Evolutionary conservation across 2,329 filamentous ascomycete species (phyloP).

Genomic region (Acarospora socialis): DNA sequence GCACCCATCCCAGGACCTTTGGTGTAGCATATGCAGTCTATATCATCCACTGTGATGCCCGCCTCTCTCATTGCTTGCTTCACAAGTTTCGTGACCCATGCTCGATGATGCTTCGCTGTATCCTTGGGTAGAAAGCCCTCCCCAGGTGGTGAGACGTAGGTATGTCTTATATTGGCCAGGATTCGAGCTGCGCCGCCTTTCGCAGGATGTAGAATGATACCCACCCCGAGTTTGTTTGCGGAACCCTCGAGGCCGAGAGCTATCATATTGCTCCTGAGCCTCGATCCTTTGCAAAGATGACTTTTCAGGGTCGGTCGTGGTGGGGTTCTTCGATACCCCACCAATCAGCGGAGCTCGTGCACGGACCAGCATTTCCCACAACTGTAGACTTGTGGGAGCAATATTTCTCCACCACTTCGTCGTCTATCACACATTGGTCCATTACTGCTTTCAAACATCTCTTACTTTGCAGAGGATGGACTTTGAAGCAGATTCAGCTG

Average conservation of each 20-base stretch:
- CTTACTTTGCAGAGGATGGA: too few relatives aligned
- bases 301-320: too few relatives aligned
- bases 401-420: too few relatives aligned
- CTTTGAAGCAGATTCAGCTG: conserved; percentile 33
- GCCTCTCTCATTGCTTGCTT: conserved; percentile 64
- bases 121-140: conserved; percentile 95
- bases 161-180: conserved; percentile 88
- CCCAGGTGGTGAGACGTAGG: conserved; percentile 80
- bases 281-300: too few relatives aligned
- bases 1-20: conserved; percentile 94
- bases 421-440: too few relatives aligned
- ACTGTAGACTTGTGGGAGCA: too few relatives aligned
- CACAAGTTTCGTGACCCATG: conserved; percentile 70
- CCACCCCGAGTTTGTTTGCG: conserved; percentile 94
- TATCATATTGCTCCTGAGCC: conserved; percentile 48
- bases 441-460: too few relatives aligned
- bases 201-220: conserved; percentile 64
- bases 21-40: conserved; percentile 92
- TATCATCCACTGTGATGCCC: conserved; percentile 43
- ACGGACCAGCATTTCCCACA: too few relatives aligned
- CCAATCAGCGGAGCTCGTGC: too few relatives aligned
- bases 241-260: conserved; percentile 74
- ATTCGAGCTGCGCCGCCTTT: conserved; percentile 46
- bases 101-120: conserved; percentile 80
- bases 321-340: too few relatives aligned